Base-by-base conservation (phyloP, 1,284 basidiomycete species). In the Anthracocystis walkeri region DNA sequence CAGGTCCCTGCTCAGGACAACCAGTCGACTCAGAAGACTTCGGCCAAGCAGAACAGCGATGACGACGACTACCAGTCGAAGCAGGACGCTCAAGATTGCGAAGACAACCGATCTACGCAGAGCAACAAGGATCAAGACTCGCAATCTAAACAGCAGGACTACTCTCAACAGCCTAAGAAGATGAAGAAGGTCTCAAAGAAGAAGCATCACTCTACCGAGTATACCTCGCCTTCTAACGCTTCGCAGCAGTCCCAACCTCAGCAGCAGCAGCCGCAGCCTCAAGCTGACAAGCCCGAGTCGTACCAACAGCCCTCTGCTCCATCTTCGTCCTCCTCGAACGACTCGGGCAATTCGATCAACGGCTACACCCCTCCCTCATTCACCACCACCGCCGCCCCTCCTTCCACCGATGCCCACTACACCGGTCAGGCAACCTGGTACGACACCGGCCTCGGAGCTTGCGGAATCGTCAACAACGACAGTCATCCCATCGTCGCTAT, bases 401-500 rank as follows among this genome's bases (percentile, higher is more conserved):
- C 71, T 23, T 61, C 65, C 20, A 63, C 50, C 55, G 7, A 38
- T 14, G 55, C 63, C 35, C 59, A 63, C 45, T 62, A 62, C 57
- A 29, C 46, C 29, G 76, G 76, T 20, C 46, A 20, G 3, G 76
- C 72, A 27, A 75, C 76, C 16, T 78, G 35, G 68, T 78, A 68
- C 68, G 42, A 52, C 55, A 58, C 72, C 12, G 68, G 72, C 31
- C 50, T 75, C 16, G 76, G 76, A 20, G 72, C 72, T 2, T 78
- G 76, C 27, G 76, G 76, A 4, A 55, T 60, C 45, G 25, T 21
- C 49, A 75, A 75, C 54, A 23, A 10, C 7, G 69, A 75, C 44
- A n/a, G 11, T 10, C 49, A 76, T 3, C 61, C 65, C 27, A 73
- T 75, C 58, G 78, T 79, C 27, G 78, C 78, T 21, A 40, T 79